Percentiles rank a stretch among this genome's conserved stretches.
Evolutionary conservation across 1,284 basidiomycete species (phyloP).

Genomic region (Cerrena zonata): DNA sequence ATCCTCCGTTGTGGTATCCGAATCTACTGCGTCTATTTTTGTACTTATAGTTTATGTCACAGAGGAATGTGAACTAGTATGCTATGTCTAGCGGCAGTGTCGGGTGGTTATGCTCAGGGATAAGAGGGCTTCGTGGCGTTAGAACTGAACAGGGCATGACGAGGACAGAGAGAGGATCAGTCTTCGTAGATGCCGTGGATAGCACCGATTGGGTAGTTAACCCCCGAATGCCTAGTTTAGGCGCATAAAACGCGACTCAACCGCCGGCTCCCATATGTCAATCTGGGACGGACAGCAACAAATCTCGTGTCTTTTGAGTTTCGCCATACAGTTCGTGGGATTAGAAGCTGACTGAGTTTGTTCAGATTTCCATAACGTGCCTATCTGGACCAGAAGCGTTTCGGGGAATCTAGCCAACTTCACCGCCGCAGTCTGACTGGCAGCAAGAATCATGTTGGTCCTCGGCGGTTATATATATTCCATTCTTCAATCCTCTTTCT

Average conservation of each 20-base stretch:
- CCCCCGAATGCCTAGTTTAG: neutral
- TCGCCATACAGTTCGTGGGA: constrained; percentile 20
- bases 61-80: neutral
- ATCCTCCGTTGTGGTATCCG: neutral
- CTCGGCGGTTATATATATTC: constrained; percentile 37
- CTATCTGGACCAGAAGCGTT: constrained; percentile 28
- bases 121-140: constrained; percentile 3
- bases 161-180: neutral
- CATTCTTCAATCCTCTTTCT: constrained; percentile 32
- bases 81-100: too few species aligned
- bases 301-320: neutral
- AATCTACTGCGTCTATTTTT: neutral
- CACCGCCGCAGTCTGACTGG: constrained; percentile 30
- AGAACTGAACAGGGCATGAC: neutral
- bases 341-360: constrained; percentile 29
- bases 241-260: neutral
- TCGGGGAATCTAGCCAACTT: constrained; percentile 38
- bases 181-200: neutral
- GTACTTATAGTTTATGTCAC: neutral
- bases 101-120: neutral
- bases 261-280: neutral
- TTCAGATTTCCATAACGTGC: constrained; percentile 19
- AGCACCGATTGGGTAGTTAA: neutral
- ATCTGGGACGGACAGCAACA: neutral
- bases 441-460: constrained; percentile 31